Percentiles rank a stretch among this genome's conserved stretches.
Evolutionary conservation across 208 protist genomes (phyloP).

Genomic region (Porcisia hertigi): DNA sequence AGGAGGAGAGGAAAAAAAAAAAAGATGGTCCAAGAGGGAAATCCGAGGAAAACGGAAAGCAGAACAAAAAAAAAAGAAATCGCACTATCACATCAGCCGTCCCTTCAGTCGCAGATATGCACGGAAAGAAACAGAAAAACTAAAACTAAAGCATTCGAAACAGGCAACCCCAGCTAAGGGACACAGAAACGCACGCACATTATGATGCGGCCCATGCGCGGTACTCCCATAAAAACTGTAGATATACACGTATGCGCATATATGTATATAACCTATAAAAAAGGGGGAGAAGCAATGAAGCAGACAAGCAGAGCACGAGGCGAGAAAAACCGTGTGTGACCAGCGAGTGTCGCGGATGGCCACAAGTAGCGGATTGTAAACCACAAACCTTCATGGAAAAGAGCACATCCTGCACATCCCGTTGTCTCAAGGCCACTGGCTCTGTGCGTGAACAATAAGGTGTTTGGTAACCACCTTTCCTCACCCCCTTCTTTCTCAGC

Average conservation of each 20-base stretch:
- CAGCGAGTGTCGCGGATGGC: background rate
- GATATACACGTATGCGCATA: no score
- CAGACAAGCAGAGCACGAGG: slow-evolving; percentile 24
- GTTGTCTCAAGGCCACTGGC: background rate
- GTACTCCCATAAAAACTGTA: background rate
- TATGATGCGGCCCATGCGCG: background rate
- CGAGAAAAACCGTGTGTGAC: background rate
- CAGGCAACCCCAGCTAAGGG: background rate
- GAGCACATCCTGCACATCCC: no score
- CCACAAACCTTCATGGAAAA: background rate
- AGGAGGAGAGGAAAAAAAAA: background rate
- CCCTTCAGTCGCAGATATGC: background rate
- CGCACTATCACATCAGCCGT: background rate
- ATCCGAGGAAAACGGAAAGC: background rate
- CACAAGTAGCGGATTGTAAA: background rate
- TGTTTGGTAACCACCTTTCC: background rate
- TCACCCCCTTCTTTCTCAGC: background rate
- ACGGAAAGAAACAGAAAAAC: background rate
- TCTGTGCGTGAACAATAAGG: background rate
- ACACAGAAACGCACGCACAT: background rate
- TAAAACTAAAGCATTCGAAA: background rate
- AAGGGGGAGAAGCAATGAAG: slow-evolving; percentile 15
- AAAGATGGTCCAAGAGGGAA: background rate
- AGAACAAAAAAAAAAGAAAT: background rate
- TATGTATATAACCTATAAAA: background rate